Evolutionary conservation across 1,139 yeast species (phyloP).

Genomic region (Candida buenavistaensis): DNA sequence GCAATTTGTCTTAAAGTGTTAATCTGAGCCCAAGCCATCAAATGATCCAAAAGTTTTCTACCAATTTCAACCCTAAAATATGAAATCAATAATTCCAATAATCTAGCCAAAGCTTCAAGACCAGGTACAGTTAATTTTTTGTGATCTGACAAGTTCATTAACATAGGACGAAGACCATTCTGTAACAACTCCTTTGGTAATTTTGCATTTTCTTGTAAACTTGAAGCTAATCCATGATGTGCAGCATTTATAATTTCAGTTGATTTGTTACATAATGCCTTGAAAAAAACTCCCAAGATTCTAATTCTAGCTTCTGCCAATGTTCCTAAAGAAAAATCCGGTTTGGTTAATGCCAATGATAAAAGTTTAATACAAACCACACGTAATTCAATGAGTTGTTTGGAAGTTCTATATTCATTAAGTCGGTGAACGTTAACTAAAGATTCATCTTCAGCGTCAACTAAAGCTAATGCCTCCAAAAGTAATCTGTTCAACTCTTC

Average conservation of each 20-base stretch:
- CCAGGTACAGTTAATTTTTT: constrained; percentile 88
- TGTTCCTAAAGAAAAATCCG: constrained; percentile 73
- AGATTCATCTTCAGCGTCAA: constrained; percentile 97
- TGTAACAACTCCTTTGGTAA: constrained; percentile 91
- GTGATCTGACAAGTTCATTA: constrained; percentile 92
- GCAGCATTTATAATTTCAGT: constrained; percentile 92
- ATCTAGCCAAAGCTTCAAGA: constrained; percentile 83
- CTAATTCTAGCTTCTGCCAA: constrained; percentile 82
- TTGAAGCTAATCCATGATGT: constrained; percentile 80
- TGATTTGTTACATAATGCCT: constrained; percentile 84
- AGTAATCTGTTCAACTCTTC: constrained; percentile 84
- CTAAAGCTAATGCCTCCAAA: constrained; percentile 88
- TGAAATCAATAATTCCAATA: constrained; percentile 82
- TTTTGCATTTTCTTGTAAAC: constrained; percentile 81
- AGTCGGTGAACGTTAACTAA: constrained; percentile 84
- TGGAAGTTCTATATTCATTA: constrained; percentile 83
- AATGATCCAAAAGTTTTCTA: constrained; percentile 84
- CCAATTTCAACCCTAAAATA: constrained; percentile 98
- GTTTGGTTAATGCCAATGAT: constrained; percentile 80
- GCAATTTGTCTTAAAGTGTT: constrained; percentile 70
- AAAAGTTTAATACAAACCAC: constrained; percentile 86
- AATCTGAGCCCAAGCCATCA: constrained; percentile 96
- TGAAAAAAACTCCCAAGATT: constrained; percentile 91
- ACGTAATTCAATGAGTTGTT: constrained; percentile 80
- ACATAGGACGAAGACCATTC: constrained; percentile 91